These are phyloP conservation scores for Suzukiozyma palmioleophila DNA, from an alignment of 1,139 yeast genomes.

Conservation along the genomic window DNA sequence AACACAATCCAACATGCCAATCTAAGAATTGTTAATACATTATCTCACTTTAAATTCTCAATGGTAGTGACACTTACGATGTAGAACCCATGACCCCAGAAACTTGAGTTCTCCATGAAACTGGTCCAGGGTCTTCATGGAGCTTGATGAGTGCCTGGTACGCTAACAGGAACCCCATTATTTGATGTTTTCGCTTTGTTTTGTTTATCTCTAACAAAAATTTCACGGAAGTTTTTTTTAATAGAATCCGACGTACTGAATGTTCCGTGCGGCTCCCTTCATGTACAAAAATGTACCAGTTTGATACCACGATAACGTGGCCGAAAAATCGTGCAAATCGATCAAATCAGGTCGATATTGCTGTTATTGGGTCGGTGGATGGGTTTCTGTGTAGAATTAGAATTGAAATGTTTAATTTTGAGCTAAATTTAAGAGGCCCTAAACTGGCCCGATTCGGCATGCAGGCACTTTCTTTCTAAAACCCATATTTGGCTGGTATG, in stretches of 20 bases:
- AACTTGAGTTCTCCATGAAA: conserved; percentile 8
- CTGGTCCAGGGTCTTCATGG: conserved; percentile 1
- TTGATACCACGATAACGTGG: no score
- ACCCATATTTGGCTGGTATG: no score
- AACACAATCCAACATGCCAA: conserved; percentile 80
- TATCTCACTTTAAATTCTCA: not conserved
- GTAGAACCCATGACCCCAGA: conserved; percentile 70
- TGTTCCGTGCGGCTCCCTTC: not conserved
- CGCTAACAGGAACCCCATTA: conserved; percentile 1
- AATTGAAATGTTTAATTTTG: no score
- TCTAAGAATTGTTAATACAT: conserved; percentile 22
- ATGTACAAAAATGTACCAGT: no score
- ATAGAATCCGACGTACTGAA: not conserved
- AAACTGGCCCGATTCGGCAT: no score
- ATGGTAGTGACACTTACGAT: conserved; percentile 27
- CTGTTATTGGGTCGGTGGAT: no score
- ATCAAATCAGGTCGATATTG: no score
- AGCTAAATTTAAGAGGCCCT: no score
- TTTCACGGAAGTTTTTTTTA: not conserved
- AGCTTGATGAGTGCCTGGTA: not conserved
- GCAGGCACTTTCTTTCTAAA: no score
- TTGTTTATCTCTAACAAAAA: not conserved
- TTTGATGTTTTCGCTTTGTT: not conserved
- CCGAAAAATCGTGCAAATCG: no score
- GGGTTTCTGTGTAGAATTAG: no score